Conservation (phyloP, 257 asterid genomes). For the Eucommia ulmoides region DNA sequence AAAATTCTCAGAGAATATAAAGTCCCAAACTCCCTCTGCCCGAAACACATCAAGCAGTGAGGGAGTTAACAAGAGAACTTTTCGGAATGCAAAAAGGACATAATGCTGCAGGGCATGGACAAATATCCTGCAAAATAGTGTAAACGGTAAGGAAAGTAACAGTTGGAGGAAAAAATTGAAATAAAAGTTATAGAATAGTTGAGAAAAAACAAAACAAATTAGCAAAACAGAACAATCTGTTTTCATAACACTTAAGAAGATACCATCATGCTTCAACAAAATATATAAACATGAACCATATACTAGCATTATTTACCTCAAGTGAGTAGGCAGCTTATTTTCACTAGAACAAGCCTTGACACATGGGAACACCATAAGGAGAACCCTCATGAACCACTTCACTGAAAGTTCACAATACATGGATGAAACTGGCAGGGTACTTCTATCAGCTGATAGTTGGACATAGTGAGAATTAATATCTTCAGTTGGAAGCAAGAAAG, state of each 20-base stretch:
- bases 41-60: slow-evolving; percentile 74
- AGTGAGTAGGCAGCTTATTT: slow-evolving; percentile 65
- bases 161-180: slow-evolving; percentile 7
- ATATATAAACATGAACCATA: background rate
- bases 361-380: slow-evolving; percentile 81
- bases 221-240: background rate
- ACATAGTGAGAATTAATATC: slow-evolving; percentile 21
- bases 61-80: slow-evolving; percentile 58
- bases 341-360: slow-evolving; percentile 84
- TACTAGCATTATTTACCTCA: slow-evolving; percentile 37
- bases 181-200: slow-evolving; percentile 8
- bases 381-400: slow-evolving; percentile 90
- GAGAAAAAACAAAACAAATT: background rate
- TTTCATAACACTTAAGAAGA: background rate
- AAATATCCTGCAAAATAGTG: slow-evolving; percentile 50
- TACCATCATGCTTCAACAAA: background rate
- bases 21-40: slow-evolving; percentile 92
- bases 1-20: slow-evolving; percentile 89
- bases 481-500: slow-evolving; percentile 63
- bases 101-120: slow-evolving; percentile 60
- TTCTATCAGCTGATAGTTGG: slow-evolving; percentile 42
- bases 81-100: slow-evolving; percentile 60
- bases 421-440: slow-evolving; percentile 44
- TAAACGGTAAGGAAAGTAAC: too few species aligned
- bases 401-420: slow-evolving; percentile 82